These are phyloP conservation scores for Rubia yunnanensis DNA, from an alignment of 257 asterid genomes.

Conservation along the genomic window DNA sequence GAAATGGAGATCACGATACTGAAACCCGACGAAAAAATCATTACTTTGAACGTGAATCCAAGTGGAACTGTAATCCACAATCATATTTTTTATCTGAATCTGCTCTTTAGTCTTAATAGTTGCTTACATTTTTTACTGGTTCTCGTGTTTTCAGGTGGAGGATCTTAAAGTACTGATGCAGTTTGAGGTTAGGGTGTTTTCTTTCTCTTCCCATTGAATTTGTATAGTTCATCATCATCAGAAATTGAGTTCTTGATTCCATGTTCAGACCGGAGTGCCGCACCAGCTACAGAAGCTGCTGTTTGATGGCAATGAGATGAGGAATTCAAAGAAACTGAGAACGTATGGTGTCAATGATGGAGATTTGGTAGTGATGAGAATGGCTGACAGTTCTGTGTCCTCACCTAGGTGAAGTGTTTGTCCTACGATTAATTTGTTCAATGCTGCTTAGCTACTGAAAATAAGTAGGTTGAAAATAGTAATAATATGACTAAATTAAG, in stretches of 20 bases:
- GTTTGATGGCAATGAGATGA: conserved; percentile 67
- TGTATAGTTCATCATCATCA: not conserved
- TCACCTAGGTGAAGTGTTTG: not conserved
- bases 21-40: conserved; percentile 84
- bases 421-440: not conserved
- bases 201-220: not conserved
- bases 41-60: conserved; percentile 75
- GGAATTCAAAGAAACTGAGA: conserved; percentile 65
- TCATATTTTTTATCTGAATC: not conserved
- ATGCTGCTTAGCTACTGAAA: not conserved
- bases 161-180: conserved; percentile 88
- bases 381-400: conserved; percentile 28
- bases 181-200: conserved; percentile 62
- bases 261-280: conserved; percentile 63
- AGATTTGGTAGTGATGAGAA: conserved; percentile 65
- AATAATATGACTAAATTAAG: too few relatives aligned
- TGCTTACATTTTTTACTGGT: not conserved
- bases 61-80: conserved; percentile 62
- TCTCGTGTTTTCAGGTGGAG: conserved; percentile 59
- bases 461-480: too few relatives aligned
- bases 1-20: conserved; percentile 85
- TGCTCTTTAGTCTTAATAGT: not conserved
- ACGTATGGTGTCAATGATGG: conserved; percentile 72
- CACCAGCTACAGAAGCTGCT: conserved; percentile 79
- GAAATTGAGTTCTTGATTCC: conserved; percentile 11